phyloP scores from a whole-genome alignment of 1,139 yeast species.

The Yamadazyma oceani region DNA sequence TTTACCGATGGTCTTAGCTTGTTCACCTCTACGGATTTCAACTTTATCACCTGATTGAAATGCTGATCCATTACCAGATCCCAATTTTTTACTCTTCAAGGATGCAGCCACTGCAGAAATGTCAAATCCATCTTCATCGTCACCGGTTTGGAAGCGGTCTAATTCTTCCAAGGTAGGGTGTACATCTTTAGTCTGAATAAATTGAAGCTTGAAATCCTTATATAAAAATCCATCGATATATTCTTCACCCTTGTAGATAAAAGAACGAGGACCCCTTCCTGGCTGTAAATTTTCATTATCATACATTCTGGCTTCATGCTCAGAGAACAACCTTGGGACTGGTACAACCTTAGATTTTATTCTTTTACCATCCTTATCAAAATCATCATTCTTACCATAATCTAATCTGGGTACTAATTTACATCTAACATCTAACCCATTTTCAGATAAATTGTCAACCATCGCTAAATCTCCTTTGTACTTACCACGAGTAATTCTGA shows the following conservation, averaged over 20 bases:
- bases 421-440: constrained; percentile 90
- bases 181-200: constrained; percentile 78
- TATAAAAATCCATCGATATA: constrained; percentile 83
- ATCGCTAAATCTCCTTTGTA: constrained; percentile 92
- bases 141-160: constrained; percentile 74
- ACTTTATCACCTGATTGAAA: constrained; percentile 96
- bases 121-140: constrained; percentile 79
- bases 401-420: constrained; percentile 92
- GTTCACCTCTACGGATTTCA: constrained; percentile 90
- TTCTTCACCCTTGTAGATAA: constrained; percentile 80
- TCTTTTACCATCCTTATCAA: constrained; percentile 56
- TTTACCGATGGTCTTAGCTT: constrained; percentile 81
- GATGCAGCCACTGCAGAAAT: constrained; percentile 82
- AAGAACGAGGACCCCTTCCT: constrained; percentile 74
- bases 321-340: constrained; percentile 80
- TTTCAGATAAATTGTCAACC: constrained; percentile 90
- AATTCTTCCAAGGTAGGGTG: constrained; percentile 88
- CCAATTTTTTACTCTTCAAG: constrained; percentile 56
- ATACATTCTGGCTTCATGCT: constrained; percentile 59
- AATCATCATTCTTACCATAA: constrained; percentile 70
- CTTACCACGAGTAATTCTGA: constrained; percentile 85
- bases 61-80: constrained; percentile 30
- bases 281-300: constrained; percentile 62
- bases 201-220: constrained; percentile 84
- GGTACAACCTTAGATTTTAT: constrained; percentile 66